Evolutionary conservation across 2,329 filamentous ascomycete species (phyloP).

Genomic region (Cladosporium austrohemisphaericum): DNA sequence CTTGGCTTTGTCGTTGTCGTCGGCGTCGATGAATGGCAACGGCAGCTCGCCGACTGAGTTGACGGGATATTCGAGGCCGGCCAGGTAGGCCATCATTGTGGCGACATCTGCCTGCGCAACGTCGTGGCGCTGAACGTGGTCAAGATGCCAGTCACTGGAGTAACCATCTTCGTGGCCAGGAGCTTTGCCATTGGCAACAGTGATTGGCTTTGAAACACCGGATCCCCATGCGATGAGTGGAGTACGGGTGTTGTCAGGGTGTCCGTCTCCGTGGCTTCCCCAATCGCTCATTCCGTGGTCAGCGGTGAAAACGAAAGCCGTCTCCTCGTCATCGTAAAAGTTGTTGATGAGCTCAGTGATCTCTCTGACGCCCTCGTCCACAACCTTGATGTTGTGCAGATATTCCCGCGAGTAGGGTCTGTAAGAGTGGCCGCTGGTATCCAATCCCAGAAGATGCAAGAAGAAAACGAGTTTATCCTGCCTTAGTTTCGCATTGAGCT

Average conservation of each 20-base stretch:
- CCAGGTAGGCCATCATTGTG: slow-evolving; percentile 89
- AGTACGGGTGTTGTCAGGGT: slow-evolving; percentile 94
- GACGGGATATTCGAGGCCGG: slow-evolving; percentile 83
- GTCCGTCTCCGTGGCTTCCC: slow-evolving; percentile 97
- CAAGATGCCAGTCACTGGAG: slow-evolving; percentile 82
- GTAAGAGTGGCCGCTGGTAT: slow-evolving; percentile 82
- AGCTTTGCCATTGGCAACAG: slow-evolving; percentile 54
- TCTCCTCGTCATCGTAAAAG: slow-evolving; percentile 79
- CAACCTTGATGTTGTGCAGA: slow-evolving; percentile 86
- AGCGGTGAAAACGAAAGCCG: slow-evolving; percentile 93
- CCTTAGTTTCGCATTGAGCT: slow-evolving; percentile 66
- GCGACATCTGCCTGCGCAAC: slow-evolving; percentile 92
- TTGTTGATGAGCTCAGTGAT: slow-evolving; percentile 75
- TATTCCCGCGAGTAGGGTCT: slow-evolving; percentile 95
- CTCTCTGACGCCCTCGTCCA: slow-evolving; percentile 84
- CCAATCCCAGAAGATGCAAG: slow-evolving; percentile 84
- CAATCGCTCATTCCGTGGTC: slow-evolving; percentile 99
- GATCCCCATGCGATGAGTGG: slow-evolving; percentile 92
- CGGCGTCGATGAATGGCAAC: slow-evolving; percentile 72
- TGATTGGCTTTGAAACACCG: slow-evolving; percentile 72
- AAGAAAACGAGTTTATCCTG: slow-evolving; percentile 93
- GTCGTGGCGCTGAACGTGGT: slow-evolving; percentile 79
- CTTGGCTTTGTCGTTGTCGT: slow-evolving; percentile 71
- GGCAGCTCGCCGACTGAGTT: slow-evolving; percentile 95
- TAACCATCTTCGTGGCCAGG: slow-evolving; percentile 83